Base-by-base conservation (phyloP, 768 basidiomycete genomes). In the Pilatotrama ljubarskyi region DNA sequence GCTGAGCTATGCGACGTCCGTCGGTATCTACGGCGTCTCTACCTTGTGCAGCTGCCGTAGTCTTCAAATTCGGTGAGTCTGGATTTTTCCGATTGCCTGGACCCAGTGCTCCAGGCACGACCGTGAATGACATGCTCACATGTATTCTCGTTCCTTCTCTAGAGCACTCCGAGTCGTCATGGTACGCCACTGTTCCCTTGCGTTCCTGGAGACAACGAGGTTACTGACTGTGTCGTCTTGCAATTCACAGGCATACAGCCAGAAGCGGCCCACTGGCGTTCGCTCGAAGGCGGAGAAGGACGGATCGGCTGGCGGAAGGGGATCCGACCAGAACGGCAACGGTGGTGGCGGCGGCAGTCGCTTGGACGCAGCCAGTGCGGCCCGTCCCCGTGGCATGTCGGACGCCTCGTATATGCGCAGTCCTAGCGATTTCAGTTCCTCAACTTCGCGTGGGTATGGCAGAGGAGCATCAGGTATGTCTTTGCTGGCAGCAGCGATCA, bases 1-100 rank as follows among this genome's bases (percentile, higher is more conserved):
- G 15, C 74, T 98, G 29, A 90, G 88, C 32, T 91, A 92, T 68
- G 83, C 85, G 26, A 92, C 89, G 13, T 92, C 91, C 25, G 91
- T 95, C 18, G 91, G 90, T 25, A 90, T 98, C 43, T 98, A 98
- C 70, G 95, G 97, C 72, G 94, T 97, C 10, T 93, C 95, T 9
- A 96, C 95, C 2, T 76, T 98, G 4, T 94, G 93, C 69, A 91
- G 86, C 64, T 91, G 90, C 71, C 84, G 92, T 63, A 90, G 91
- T 69, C 76, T 98, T 58, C 95, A 97, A 69, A 93, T 97, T 66
- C 80, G 95, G 87, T 90, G 74, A 50, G 83, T 80, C 58, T 41
- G 46, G 52, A 15, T 20, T 22, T 51, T 32, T 14, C 20, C 42
- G 17, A 6, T n/a, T 17, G 13, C 2, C 35, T 24, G 17, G 22